phyloP scores from a whole-genome alignment of 148 eudicot species.

The Camellia japonica region DNA sequence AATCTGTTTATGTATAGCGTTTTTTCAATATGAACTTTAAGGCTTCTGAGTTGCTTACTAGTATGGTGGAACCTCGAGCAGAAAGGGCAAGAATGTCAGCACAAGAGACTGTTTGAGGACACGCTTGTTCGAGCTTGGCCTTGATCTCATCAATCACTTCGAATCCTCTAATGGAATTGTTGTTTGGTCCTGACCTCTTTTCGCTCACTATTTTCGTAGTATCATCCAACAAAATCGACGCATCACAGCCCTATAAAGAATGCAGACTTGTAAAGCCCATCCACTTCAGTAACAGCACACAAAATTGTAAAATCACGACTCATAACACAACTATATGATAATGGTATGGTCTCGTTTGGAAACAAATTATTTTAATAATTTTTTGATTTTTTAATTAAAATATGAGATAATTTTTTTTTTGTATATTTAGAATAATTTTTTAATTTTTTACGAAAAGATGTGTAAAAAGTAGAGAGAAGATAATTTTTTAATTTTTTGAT shows the following conservation, averaged over 20 bases:
- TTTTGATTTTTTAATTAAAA: too few species aligned
- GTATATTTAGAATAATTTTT: too few species aligned
- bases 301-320: too few species aligned
- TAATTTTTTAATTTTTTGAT: too few species aligned
- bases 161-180: constrained; percentile 77
- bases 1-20: too few species aligned
- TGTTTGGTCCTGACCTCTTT: constrained; percentile 67
- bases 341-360: too few species aligned
- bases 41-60: constrained; percentile 39
- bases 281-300: too few species aligned
- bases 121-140: constrained; percentile 61
- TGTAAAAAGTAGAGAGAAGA: too few species aligned
- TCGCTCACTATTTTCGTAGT: constrained; percentile 55
- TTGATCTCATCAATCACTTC: constrained; percentile 85
- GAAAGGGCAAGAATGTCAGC: constrained; percentile 85
- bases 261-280: background rate
- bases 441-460: too few species aligned
- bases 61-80: constrained; percentile 72
- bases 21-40: background rate
- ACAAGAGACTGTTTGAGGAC: constrained; percentile 86
- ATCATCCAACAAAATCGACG: constrained; percentile 73
- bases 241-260: constrained; percentile 79
- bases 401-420: too few species aligned
- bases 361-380: too few species aligned
- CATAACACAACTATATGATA: too few species aligned